Percentiles rank a stretch among this genome's conserved stretches.
phyloP scores from a whole-genome alignment of 1,284 basidiomycete genomes.

The Fomitopsis pinicola region DNA sequence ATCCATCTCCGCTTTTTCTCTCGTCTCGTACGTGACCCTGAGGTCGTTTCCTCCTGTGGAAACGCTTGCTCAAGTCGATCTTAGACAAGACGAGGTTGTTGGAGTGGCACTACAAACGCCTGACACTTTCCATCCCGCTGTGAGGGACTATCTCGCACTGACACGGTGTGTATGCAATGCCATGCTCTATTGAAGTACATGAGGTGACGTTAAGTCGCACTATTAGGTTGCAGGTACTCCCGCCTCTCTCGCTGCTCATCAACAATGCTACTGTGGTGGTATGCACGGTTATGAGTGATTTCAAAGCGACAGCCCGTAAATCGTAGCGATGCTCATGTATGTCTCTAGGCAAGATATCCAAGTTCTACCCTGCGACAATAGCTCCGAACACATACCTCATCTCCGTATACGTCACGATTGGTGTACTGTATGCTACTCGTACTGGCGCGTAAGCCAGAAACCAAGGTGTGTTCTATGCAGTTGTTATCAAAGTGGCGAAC shows the following conservation, averaged over 20 bases:
- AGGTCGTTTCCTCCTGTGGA: no score
- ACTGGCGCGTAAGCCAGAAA: conserved; percentile 67
- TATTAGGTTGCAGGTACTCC: conserved; percentile 68
- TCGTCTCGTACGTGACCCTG: no score
- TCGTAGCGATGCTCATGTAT: not conserved
- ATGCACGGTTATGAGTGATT: conserved; percentile 46
- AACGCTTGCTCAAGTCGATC: no score
- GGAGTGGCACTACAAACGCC: no score
- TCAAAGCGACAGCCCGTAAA: not conserved
- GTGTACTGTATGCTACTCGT: conserved; percentile 81
- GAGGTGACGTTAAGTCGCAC: not conserved
- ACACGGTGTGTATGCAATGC: conserved; percentile 17
- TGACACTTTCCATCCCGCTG: conserved; percentile 26
- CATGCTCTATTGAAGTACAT: not conserved
- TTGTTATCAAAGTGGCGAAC: not conserved
- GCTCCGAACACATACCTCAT: conserved; percentile 66
- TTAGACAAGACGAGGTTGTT: no score
- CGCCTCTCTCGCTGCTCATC: conserved; percentile 72
- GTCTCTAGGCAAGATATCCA: conserved; percentile 45
- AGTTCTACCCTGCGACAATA: conserved; percentile 63
- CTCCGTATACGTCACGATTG: conserved; percentile 62
- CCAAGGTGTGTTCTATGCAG: conserved; percentile 50
- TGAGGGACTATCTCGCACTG: conserved; percentile 29
- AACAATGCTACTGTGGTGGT: conserved; percentile 60
- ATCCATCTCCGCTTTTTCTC: no score